Evolutionary conservation across 2,329 filamentous ascomycete genomes (phyloP).

Genomic region (Chrysosporium keratinophilum): DNA sequence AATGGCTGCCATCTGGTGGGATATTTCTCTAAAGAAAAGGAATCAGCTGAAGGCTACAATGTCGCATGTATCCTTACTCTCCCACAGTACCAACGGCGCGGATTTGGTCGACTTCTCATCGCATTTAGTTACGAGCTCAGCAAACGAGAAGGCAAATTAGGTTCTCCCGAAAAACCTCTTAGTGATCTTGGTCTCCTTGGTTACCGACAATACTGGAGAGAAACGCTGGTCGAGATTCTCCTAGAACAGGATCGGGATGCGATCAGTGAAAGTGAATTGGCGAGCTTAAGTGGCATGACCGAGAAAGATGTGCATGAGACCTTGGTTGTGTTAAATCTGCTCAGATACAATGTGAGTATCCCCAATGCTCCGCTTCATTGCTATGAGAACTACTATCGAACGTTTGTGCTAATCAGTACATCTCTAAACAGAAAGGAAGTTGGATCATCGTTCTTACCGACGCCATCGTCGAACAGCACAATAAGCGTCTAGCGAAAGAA

Average conservation of each 20-base stretch:
- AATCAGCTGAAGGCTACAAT: constrained; percentile 93
- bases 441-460: constrained; percentile 92
- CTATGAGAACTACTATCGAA: too few relatives aligned
- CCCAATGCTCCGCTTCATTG: too few relatives aligned
- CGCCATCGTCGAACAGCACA: constrained; percentile 58
- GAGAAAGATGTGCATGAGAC: constrained; percentile 94
- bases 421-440: constrained; percentile 58
- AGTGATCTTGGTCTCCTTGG: constrained; percentile 87
- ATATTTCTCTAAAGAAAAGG: constrained; percentile 99
- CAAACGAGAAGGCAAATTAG: constrained; percentile 88
- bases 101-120: constrained; percentile 85
- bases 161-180: constrained; percentile 91
- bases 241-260: constrained; percentile 54
- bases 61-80: constrained; percentile 95
- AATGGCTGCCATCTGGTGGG: constrained; percentile 92
- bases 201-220: constrained; percentile 96
- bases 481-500: constrained; percentile 66
- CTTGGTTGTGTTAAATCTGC: constrained; percentile 84
- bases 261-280: constrained; percentile 78
- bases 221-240: constrained; percentile 83
- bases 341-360: constrained; percentile 63
- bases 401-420: background rate
- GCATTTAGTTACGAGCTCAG: constrained; percentile 96
- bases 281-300: constrained; percentile 78
- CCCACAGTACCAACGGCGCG: constrained; percentile 91